A percentile compares a stretch with the other conserved stretches of the same genome.
Conservation (phyloP, 1,284 basidiomycete genomes). For the Amylostereum chailletii region DNA sequence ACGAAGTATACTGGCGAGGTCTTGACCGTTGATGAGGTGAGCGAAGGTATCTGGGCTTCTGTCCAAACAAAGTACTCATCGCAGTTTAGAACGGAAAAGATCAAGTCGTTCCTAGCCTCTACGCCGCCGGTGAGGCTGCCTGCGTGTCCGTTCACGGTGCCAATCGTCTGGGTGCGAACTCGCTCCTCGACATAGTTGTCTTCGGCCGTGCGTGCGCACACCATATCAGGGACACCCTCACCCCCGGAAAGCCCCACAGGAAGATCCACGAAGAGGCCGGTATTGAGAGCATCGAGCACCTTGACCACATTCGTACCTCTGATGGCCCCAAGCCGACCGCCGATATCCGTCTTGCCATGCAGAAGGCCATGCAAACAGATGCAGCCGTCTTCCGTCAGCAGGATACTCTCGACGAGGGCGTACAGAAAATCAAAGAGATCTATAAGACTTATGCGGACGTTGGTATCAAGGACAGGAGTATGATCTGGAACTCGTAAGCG, state of each 20-base stretch:
- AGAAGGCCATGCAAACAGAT: conserved; percentile 97
- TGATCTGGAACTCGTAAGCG: conserved; percentile 97
- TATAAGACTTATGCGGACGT: conserved; percentile 87
- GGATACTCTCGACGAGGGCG: conserved; percentile 86
- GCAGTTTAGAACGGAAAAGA: conserved; percentile 67
- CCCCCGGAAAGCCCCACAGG: conserved; percentile 90
- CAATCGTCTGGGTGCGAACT: conserved; percentile 99
- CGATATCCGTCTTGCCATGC: conserved; percentile 91
- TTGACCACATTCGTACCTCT: conserved; percentile 85
- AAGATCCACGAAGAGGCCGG: conserved; percentile 85
- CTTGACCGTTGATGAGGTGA: conserved; percentile 68
- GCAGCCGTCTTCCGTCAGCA: conserved; percentile 94
- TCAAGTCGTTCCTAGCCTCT: conserved; percentile 92
- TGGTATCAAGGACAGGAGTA: conserved; percentile 93
- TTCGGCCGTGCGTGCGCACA: conserved; percentile 98
- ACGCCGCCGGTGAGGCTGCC: conserved; percentile 98
- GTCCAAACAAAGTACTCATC: neutral
- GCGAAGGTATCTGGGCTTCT: conserved; percentile 4
- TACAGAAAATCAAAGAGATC: conserved; percentile 78
- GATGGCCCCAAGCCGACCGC: conserved; percentile 83
- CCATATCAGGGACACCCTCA: conserved; percentile 91
- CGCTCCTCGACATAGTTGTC: conserved; percentile 97
- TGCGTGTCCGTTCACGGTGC: conserved; percentile 99
- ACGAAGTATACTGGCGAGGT: conserved; percentile 99
- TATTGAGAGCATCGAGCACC: conserved; percentile 76